Base-by-base conservation (phyloP, 108 stramenopile species). In the Cylindrotheca fusiformis region DNA sequence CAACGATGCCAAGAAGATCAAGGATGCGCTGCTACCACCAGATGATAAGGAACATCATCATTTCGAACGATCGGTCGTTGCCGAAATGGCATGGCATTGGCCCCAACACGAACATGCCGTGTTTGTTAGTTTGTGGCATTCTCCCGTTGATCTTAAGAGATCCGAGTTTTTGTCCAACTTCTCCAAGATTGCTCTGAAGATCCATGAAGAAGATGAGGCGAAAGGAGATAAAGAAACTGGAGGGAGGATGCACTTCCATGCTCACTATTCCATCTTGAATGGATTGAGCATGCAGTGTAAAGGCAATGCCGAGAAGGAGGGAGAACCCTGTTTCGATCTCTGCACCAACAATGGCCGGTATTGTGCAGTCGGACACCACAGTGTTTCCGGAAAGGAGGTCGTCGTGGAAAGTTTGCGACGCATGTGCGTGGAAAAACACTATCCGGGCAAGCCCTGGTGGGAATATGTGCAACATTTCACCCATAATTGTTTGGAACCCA, bases 341-440 rank as follows among this genome's bases (percentile, higher is more conserved):
- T 98, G 97, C 70, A 98, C 96, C 49, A 96, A 97, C 69, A 62
- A 82, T 55, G 97, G 97, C 8, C 71, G 95, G 33, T 98, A 98
- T 59, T 97, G 97, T 77, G 44, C 63, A 25, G 45, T 60, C 1
- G 24, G 81, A 81, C 93, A 96, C 48, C 93, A 60, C 10, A 88
- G 87, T 22, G 80, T 96, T 32, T 65, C 72, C 24, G 96, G 96
- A 6, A 82, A 79, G 22, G 94, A 96, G 59, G 86, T 98, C 10
- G 88, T 98, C 31, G 55, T 46, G 50, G 97, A 97, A 76, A 75
- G 70, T 32, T 64, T 98, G 65, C 72, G 95, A 21, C 76, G 94
- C 25, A 78, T 88, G 65, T 96, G 95, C 67, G 77, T 96, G 44
- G 89, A 91, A 84, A 61, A 88, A 31, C 67, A 79, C 20, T 79